phyloP scores from a whole-genome alignment of 108 stramenopile genomes.

The Fistulifera pelliculosa region DNA sequence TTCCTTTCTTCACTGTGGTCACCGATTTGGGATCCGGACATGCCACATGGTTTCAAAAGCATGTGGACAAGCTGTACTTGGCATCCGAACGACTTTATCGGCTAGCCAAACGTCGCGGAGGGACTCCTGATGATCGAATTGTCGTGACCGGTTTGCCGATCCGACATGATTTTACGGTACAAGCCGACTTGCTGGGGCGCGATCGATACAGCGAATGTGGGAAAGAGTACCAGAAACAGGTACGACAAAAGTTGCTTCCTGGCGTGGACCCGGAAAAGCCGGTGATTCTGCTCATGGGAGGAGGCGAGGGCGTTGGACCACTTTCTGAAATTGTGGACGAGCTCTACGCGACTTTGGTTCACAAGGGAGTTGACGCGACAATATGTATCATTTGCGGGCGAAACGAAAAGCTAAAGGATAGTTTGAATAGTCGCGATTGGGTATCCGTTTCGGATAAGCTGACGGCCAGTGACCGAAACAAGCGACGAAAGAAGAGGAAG shows the following conservation, averaged over 20 bases:
- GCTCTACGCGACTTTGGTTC: slow-evolving; percentile 40
- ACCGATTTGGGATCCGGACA: slow-evolving; percentile 94
- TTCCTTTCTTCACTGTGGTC: slow-evolving; percentile 91
- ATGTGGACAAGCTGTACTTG: slow-evolving; percentile 82
- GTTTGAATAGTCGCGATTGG: slow-evolving; percentile 66
- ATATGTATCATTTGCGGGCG: slow-evolving; percentile 93
- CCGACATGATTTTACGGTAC: slow-evolving; percentile 73
- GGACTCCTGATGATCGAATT: slow-evolving; percentile 71
- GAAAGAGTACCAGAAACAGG: slow-evolving; percentile 31
- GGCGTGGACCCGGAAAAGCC: slow-evolving; percentile 47
- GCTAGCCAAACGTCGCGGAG: slow-evolving; percentile 54
- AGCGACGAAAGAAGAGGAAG: not conserved
- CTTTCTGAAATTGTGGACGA: slow-evolving; percentile 74
- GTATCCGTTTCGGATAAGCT: slow-evolving; percentile 18
- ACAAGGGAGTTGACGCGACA: slow-evolving; percentile 61
- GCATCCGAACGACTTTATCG: slow-evolving; percentile 67
- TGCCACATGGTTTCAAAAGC: slow-evolving; percentile 85
- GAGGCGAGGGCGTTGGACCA: slow-evolving; percentile 91
- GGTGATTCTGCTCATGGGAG: slow-evolving; percentile 89
- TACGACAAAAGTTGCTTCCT: slow-evolving; percentile 28
- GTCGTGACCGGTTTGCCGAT: slow-evolving; percentile 90
- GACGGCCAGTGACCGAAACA: not conserved
- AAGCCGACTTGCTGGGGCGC: slow-evolving; percentile 46
- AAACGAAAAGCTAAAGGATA: slow-evolving; percentile 64
- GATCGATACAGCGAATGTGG: slow-evolving; percentile 49